Evolutionary conservation across 106 monocot species (phyloP).

Genomic region (Chionographis japonica): DNA sequence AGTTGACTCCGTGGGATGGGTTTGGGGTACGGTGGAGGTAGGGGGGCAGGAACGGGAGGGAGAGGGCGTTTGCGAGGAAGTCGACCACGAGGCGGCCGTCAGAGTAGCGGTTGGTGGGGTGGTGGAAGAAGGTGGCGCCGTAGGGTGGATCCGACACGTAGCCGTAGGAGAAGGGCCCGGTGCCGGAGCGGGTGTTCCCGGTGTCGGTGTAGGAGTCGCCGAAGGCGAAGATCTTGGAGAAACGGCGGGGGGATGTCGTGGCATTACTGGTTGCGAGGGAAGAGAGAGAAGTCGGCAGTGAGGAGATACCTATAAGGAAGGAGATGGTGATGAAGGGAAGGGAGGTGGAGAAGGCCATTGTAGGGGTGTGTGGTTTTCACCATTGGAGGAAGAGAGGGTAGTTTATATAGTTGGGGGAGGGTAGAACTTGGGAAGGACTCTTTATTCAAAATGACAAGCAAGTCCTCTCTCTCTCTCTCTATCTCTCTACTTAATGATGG

Average conservation of each 20-base stretch:
- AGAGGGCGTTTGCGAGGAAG: slow-evolving; percentile 59
- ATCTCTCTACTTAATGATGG: too few relatives aligned
- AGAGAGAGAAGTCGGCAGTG: not conserved
- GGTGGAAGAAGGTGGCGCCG: slow-evolving; percentile 82
- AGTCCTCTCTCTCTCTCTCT: too few relatives aligned
- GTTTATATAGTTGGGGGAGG: slow-evolving; percentile 2
- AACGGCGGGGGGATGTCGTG: slow-evolving; percentile 5
- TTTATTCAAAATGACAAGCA: too few relatives aligned
- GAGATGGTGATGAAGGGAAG: too few relatives aligned
- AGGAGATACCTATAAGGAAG: not conserved
- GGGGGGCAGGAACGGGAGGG: slow-evolving; percentile 70
- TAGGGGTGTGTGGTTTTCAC: too few relatives aligned
- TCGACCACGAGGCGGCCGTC: slow-evolving; percentile 88
- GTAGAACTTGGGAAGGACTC: too few relatives aligned
- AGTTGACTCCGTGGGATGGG: slow-evolving; percentile 68
- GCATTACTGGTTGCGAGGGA: slow-evolving; percentile 6
- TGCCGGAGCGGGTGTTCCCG: slow-evolving; percentile 68
- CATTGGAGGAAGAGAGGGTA: not conserved
- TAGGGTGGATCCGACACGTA: slow-evolving; percentile 74
- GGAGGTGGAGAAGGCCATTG: not conserved
- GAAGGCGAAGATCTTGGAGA: slow-evolving; percentile 82
- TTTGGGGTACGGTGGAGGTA: slow-evolving; percentile 33
- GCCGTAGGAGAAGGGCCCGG: slow-evolving; percentile 59
- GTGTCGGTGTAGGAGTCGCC: slow-evolving; percentile 94
- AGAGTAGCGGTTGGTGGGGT: slow-evolving; percentile 81